Conservation (phyloP, 116 monocot species). For the Zostera marina region DNA sequence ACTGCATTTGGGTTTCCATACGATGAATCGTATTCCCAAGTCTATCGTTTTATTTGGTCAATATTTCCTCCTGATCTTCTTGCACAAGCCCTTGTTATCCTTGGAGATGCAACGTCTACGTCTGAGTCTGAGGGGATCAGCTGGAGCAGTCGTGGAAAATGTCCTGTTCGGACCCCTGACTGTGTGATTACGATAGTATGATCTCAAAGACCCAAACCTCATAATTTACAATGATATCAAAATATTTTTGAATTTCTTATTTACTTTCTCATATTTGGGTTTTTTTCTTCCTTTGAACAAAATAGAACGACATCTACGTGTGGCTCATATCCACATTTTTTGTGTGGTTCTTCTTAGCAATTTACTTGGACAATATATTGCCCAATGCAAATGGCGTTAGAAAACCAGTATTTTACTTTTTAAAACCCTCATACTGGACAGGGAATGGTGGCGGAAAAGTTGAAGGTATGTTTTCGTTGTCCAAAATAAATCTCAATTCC, state of each 20-base stretch:
- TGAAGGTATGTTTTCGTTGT: slow-evolving; percentile 27
- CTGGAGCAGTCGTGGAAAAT: slow-evolving; percentile 49
- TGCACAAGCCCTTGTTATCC: slow-evolving; percentile 54
- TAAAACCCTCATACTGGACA: slow-evolving; percentile 72
- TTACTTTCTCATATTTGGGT: neutral
- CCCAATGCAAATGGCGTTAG: slow-evolving; percentile 77
- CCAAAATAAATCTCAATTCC: slow-evolving; percentile 18
- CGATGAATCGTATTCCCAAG: slow-evolving; percentile 6
- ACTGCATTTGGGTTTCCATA: slow-evolving; percentile 92
- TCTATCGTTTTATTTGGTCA: slow-evolving; percentile 44
- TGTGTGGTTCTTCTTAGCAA: slow-evolving; percentile 73
- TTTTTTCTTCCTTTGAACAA: neutral
- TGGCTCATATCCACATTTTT: slow-evolving; percentile 81
- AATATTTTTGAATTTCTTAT: too few species aligned
- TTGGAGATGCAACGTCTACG: slow-evolving; percentile 55
- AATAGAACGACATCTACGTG: slow-evolving; percentile 54
- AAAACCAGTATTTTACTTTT: slow-evolving; percentile 66
- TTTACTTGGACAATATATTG: slow-evolving; percentile 81
- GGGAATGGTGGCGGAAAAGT: slow-evolving; percentile 68
- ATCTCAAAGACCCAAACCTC: too few species aligned
- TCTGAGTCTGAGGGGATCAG: slow-evolving; percentile 55
- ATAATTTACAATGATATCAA: too few species aligned
- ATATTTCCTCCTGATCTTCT: slow-evolving; percentile 79
- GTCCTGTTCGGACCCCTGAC: slow-evolving; percentile 21
- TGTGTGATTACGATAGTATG: slow-evolving; percentile 66